phyloP scores from a whole-genome alignment of 2,329 filamentous ascomycete species.

The Aspergillus sp. region DNA sequence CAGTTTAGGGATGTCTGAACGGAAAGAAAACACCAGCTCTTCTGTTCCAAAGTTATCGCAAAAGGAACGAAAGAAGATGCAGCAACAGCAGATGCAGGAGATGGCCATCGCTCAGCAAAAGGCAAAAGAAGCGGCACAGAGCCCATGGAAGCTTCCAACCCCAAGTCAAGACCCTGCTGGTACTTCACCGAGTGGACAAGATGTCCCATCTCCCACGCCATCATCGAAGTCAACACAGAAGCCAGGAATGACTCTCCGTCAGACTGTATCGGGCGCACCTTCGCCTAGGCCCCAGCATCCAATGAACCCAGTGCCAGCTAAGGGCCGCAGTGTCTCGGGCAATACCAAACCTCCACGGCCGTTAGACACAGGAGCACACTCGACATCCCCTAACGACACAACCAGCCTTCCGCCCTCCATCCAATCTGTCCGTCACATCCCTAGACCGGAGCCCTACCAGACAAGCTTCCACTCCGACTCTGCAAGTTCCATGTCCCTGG shows the following conservation, averaged over 20 bases:
- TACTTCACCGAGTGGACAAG: conserved; percentile 35
- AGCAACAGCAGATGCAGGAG: conserved; percentile 62
- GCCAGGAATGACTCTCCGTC: conserved; percentile 60
- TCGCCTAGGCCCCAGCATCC: conserved; percentile 26
- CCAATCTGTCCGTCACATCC: conserved; percentile 52
- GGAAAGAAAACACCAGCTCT: conserved; percentile 41
- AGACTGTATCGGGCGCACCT: conserved; percentile 55
- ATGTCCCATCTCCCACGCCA: conserved; percentile 14
- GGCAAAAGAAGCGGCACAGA: conserved; percentile 35
- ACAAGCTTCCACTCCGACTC: conserved; percentile 51
- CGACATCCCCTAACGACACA: conserved; percentile 21
- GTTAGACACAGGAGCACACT: conserved; percentile 37
- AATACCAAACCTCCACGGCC: conserved; percentile 18
- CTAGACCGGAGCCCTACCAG: conserved; percentile 29
- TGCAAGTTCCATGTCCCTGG: conserved; percentile 70
- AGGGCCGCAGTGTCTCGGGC: conserved; percentile 39
- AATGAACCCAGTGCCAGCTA: conserved; percentile 46
- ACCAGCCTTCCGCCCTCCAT: conserved; percentile 31
- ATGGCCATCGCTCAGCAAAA: conserved; percentile 33
- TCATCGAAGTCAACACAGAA: conserved; percentile 30
- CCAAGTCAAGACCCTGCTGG: conserved; percentile 13
- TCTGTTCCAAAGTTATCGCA: conserved; percentile 72
- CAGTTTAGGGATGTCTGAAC: conserved; percentile 51
- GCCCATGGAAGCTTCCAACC: conserved; percentile 64
- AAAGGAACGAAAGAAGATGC: conserved; percentile 83